Evolutionary conservation across 164 flowering plant species (phyloP).

Genomic region (Saururus chinensis): DNA sequence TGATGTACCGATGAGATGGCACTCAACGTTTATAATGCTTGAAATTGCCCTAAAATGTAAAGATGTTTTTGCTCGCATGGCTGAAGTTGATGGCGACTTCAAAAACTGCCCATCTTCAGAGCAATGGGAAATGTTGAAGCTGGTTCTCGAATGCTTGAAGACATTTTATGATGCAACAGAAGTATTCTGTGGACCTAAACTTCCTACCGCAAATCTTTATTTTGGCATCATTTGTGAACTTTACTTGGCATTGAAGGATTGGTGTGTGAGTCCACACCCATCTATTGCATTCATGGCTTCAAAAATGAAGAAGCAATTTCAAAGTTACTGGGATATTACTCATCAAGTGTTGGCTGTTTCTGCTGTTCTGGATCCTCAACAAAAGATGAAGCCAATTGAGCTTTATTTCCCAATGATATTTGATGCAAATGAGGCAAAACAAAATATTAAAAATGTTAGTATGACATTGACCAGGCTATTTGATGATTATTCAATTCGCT

Average conservation of each 20-base stretch:
- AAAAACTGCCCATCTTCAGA: constrained; percentile 34
- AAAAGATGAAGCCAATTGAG: constrained; percentile 70
- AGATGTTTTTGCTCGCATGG: constrained; percentile 38
- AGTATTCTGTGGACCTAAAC: constrained; percentile 1
- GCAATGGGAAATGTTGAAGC: constrained; percentile 66
- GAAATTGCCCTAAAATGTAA: constrained; percentile 43
- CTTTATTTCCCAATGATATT: constrained; percentile 53
- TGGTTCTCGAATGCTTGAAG: constrained; percentile 4
- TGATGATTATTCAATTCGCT: constrained; percentile 34
- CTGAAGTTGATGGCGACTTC: constrained; percentile 35
- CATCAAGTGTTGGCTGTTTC: constrained; percentile 19
- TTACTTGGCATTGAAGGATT: background rate
- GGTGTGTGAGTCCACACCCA: background rate
- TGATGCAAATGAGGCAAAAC: constrained; percentile 36
- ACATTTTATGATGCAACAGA: constrained; percentile 4
- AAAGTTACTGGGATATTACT: constrained; percentile 5
- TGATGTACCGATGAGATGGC: constrained; percentile 46
- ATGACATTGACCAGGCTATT: constrained; percentile 57
- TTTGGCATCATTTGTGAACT: constrained; percentile 3
- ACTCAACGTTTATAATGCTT: constrained; percentile 55
- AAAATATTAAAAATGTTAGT: constrained; percentile 34
- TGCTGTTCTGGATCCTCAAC: constrained; percentile 74
- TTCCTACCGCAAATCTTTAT: constrained; percentile 6
- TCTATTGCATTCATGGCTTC: background rate
- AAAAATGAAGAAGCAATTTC: constrained; percentile 3